These are phyloP conservation scores for Scleromitrula shiraiana DNA, from an alignment of 2,329 filamentous ascomycete genomes.

Conservation along the genomic window DNA sequence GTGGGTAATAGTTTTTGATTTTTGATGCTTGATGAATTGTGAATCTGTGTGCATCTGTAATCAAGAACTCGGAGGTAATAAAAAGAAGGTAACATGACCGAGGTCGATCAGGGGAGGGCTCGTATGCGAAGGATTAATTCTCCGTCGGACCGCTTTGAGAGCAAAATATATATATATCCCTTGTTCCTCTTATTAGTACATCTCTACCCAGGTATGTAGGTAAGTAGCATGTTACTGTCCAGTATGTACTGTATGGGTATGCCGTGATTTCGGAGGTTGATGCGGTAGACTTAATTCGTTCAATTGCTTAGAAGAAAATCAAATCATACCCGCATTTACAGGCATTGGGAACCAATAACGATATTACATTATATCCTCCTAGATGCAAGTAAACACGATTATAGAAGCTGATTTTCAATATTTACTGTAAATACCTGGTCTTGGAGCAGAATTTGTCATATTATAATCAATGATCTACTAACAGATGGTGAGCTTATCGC, in stretches of 20 bases:
- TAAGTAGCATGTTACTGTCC: too few species aligned
- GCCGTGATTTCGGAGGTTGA: background rate
- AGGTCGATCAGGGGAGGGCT: slow-evolving; percentile 14
- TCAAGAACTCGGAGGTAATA: background rate
- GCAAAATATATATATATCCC: too few species aligned
- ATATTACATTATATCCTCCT: background rate
- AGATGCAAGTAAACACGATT: background rate
- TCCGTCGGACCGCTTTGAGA: slow-evolving; percentile 19
- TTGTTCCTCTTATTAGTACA: too few species aligned
- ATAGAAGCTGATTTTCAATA: background rate
- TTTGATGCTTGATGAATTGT: background rate
- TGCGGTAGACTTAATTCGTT: background rate
- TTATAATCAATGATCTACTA: too few species aligned
- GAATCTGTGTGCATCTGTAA: background rate
- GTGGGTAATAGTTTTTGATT: too few species aligned
- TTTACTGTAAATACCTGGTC: background rate
- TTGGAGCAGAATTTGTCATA: background rate
- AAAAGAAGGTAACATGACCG: slow-evolving; percentile 3
- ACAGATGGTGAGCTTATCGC: slow-evolving; percentile 1
- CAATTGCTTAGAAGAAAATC: background rate
- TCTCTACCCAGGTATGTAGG: too few species aligned
- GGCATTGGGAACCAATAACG: background rate
- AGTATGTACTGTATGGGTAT: too few species aligned
- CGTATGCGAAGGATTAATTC: slow-evolving; percentile 20
- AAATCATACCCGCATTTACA: slow-evolving; percentile 1